These are phyloP conservation scores for Dittrichia graveolens DNA, from an alignment of 129 eudicot species.

Conservation along the genomic window DNA sequence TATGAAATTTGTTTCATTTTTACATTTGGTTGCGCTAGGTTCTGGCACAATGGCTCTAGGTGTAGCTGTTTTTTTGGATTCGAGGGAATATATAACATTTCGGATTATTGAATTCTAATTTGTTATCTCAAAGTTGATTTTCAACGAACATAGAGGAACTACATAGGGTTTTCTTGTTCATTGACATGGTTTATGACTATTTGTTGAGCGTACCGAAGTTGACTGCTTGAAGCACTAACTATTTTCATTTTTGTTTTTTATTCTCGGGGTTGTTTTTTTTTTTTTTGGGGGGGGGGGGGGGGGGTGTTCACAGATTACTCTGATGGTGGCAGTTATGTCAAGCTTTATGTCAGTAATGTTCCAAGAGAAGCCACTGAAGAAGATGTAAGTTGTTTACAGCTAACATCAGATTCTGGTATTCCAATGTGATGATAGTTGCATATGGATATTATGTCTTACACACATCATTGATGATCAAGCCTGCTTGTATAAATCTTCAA, in stretches of 20 bases:
- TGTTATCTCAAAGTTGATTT: neutral
- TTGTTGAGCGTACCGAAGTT: neutral
- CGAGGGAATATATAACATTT: too few species aligned
- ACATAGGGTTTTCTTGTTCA: constrained; percentile 11
- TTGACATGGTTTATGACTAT: neutral
- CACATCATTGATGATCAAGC: neutral
- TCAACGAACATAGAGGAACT: constrained; percentile 17
- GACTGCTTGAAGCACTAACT: neutral
- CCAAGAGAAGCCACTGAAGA: constrained; percentile 54
- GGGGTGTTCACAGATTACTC: constrained; percentile 28
- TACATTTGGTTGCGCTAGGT: neutral
- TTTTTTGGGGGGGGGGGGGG: neutral
- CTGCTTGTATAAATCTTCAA: constrained; percentile 15
- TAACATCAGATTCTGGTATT: constrained; percentile 12
- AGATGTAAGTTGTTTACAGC: constrained; percentile 50
- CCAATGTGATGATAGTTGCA: constrained; percentile 13
- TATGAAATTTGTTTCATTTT: neutral
- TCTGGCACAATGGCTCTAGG: neutral
- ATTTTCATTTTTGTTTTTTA: neutral
- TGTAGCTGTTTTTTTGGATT: neutral
- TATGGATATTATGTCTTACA: neutral
- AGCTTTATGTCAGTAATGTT: constrained; percentile 59
- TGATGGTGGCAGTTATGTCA: constrained; percentile 48
- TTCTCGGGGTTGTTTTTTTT: constrained; percentile 14
- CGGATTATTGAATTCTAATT: neutral